These are phyloP conservation scores for Coemansia sp. DNA, from an alignment of 192 early-diverging fungal species.

Conservation along the genomic window DNA sequence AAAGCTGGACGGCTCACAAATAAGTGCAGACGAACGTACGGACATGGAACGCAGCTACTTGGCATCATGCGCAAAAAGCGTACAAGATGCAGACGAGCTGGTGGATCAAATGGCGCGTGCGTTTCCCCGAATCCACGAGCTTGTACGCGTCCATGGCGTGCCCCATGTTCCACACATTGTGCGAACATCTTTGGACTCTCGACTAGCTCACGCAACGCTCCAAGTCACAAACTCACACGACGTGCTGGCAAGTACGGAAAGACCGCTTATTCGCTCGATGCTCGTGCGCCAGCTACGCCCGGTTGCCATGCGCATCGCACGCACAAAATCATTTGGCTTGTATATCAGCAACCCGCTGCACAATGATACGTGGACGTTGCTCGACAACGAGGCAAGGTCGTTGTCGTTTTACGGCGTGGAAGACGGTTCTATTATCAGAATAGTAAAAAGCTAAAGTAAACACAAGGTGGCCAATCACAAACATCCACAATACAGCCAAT, in stretches of 20 bases:
- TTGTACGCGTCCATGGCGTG: constrained; percentile 22
- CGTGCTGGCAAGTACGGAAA: no score
- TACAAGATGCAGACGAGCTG: no score
- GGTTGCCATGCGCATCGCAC: constrained; percentile 24
- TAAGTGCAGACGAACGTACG: constrained; percentile 27
- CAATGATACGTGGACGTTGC: constrained; percentile 3
- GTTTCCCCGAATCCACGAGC: constrained; percentile 20
- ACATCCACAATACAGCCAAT: constrained; percentile 5
- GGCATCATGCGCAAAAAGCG: not conserved
- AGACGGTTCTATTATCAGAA: constrained; percentile 18
- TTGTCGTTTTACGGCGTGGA: constrained; percentile 38
- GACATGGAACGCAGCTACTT: constrained; percentile 53
- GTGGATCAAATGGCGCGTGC: not conserved
- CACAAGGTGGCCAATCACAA: not conserved
- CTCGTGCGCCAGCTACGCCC: constrained; percentile 38
- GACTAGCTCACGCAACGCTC: not conserved
- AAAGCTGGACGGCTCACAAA: constrained; percentile 29
- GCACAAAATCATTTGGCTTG: not conserved
- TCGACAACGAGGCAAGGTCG: constrained; percentile 30
- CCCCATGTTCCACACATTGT: not conserved
- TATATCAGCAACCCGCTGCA: constrained; percentile 1
- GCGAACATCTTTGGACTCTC: not conserved
- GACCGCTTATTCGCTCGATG: constrained; percentile 29
- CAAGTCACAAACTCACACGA: not conserved
- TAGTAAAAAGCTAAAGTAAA: constrained; percentile 7